These are phyloP conservation scores for Lobulomyces angularis DNA, from an alignment of 192 early-diverging fungal genomes.

Conservation along the genomic window DNA sequence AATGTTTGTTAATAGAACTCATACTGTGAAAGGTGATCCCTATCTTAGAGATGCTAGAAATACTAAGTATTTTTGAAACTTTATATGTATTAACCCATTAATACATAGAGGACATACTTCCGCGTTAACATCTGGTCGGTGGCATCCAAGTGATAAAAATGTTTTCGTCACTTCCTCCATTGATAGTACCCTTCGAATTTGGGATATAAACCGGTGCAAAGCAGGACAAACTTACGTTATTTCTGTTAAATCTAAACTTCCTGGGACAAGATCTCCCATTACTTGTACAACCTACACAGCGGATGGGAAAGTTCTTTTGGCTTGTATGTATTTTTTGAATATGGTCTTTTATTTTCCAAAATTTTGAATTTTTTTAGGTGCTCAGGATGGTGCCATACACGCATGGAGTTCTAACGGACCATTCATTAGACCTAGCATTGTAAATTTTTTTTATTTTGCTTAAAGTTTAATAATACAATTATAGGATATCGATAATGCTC, in stretches of 20 bases:
- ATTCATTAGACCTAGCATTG: slow-evolving; percentile 50
- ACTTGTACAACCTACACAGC: slow-evolving; percentile 57
- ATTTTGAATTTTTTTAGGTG: slow-evolving; percentile 27
- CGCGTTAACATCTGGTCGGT: slow-evolving; percentile 59
- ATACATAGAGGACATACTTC: slow-evolving; percentile 75
- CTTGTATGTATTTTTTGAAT: slow-evolving; percentile 23
- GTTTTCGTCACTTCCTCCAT: slow-evolving; percentile 65
- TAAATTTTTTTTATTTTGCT: slow-evolving; percentile 18
- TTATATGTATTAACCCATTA: too few species aligned
- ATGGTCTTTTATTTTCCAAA: background rate
- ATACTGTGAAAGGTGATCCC: slow-evolving; percentile 82
- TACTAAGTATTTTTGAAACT: slow-evolving; percentile 32
- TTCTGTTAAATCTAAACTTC: slow-evolving; percentile 55
- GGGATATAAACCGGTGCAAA: slow-evolving; percentile 68
- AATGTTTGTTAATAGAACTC: slow-evolving; percentile 17
- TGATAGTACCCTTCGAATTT: slow-evolving; percentile 67
- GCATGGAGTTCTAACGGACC: slow-evolving; percentile 61
- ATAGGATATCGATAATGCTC: slow-evolving; percentile 54
- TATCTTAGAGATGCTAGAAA: slow-evolving; percentile 81
- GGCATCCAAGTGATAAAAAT: slow-evolving; percentile 59
- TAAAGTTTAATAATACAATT: background rate
- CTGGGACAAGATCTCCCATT: slow-evolving; percentile 56
- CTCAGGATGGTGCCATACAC: slow-evolving; percentile 61
- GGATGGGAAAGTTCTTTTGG: slow-evolving; percentile 60
- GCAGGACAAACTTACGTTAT: slow-evolving; percentile 64